These are phyloP conservation scores for Fusarium setosum DNA, from an alignment of 2,329 filamentous ascomycete species.

Conservation along the genomic window DNA sequence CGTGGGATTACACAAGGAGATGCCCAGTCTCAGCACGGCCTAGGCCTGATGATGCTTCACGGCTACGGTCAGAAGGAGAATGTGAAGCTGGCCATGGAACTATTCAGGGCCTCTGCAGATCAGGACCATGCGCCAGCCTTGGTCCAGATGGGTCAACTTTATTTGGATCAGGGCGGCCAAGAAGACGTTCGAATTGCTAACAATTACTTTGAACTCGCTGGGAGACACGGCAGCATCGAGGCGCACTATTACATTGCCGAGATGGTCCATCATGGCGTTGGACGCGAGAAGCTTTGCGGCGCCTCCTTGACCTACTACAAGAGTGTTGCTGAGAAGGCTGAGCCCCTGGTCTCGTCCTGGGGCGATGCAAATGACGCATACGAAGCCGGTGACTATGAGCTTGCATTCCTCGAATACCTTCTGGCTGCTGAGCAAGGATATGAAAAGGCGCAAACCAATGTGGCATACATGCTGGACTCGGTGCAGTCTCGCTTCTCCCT, in stretches of 20 bases:
- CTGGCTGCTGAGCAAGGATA: slow-evolving; percentile 94
- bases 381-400: slow-evolving; percentile 80
- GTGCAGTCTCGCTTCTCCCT: slow-evolving; percentile 62
- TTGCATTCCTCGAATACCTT: slow-evolving; percentile 83
- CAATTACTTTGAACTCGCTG: slow-evolving; percentile 89
- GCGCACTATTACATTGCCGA: slow-evolving; percentile 94
- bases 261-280: slow-evolving; percentile 83
- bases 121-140: slow-evolving; percentile 85
- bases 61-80: slow-evolving; percentile 80
- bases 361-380: slow-evolving; percentile 86
- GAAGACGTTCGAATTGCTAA: slow-evolving; percentile 81
- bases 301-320: slow-evolving; percentile 87
- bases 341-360: slow-evolving; percentile 81
- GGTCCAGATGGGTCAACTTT: slow-evolving; percentile 84
- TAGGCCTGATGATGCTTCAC: slow-evolving; percentile 85
- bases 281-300: slow-evolving; percentile 81
- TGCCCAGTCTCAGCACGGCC: slow-evolving; percentile 83
- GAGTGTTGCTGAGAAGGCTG: slow-evolving; percentile 78
- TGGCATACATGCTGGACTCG: slow-evolving; percentile 87
- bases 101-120: slow-evolving; percentile 83
- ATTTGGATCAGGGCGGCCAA: slow-evolving; percentile 81
- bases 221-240: slow-evolving; percentile 85
- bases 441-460: slow-evolving; percentile 89
- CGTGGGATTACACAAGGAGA: slow-evolving; percentile 82
- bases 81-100: slow-evolving; percentile 76